These are phyloP conservation scores for Paecilomyces formosus DNA, from an alignment of 2,329 filamentous ascomycete species.

Conservation along the genomic window DNA sequence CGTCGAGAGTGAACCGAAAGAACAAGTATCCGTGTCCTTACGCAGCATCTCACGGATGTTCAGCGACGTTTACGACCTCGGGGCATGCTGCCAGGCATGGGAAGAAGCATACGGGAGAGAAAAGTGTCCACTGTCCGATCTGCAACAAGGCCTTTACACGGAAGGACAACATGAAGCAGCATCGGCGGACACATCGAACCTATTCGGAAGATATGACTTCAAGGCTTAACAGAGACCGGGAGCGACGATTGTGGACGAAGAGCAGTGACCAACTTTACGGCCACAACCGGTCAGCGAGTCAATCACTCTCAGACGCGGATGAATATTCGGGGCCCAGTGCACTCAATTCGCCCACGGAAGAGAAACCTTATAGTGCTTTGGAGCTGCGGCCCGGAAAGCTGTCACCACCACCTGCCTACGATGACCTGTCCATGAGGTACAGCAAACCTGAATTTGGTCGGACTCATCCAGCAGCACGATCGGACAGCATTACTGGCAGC, in stretches of 20 bases:
- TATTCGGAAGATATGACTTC: constrained; percentile 26
- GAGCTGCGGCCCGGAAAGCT: background rate
- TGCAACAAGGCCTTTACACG: constrained; percentile 62
- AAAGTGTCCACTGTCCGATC: constrained; percentile 59
- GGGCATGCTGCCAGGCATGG: constrained; percentile 61
- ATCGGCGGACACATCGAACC: constrained; percentile 52
- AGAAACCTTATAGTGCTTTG: background rate
- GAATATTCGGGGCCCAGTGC: background rate
- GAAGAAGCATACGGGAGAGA: constrained; percentile 62
- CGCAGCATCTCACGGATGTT: constrained; percentile 51
- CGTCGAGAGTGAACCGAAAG: constrained; percentile 37
- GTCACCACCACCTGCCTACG: background rate
- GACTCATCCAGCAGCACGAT: background rate
- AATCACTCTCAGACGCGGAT: background rate
- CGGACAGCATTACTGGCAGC: background rate
- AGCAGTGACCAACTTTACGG: background rate
- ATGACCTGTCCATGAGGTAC: background rate
- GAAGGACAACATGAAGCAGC: constrained; percentile 65
- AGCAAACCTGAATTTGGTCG: background rate
- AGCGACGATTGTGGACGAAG: constrained; percentile 1
- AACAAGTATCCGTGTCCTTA: constrained; percentile 61
- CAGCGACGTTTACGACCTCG: constrained; percentile 59
- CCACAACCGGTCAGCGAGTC: background rate
- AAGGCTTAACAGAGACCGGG: constrained; percentile 7
- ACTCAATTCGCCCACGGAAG: background rate